These are phyloP conservation scores for Cinnamomum chago DNA, from an alignment of 164 flowering plant species.

Conservation along the genomic window DNA sequence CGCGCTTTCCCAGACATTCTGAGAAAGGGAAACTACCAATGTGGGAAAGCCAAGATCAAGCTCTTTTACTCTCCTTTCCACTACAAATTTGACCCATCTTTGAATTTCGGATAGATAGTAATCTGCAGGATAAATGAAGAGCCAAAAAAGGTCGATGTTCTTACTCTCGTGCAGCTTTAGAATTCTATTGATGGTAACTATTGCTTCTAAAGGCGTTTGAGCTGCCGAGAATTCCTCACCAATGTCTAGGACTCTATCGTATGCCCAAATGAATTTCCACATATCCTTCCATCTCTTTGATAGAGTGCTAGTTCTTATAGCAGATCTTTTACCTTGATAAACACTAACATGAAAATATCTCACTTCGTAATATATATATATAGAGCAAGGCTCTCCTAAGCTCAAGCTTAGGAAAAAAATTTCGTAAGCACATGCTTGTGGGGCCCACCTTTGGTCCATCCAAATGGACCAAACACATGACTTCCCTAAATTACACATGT, in stretches of 20 bases:
- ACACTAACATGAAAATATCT: too few relatives aligned
- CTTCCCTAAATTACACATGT: too few relatives aligned
- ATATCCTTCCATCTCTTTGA: conserved; percentile 11
- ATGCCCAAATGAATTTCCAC: background rate
- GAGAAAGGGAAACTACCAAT: background rate
- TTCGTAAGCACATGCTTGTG: too few relatives aligned
- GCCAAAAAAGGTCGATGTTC: conserved; percentile 1
- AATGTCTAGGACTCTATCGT: conserved; percentile 2
- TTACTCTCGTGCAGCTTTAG: conserved; percentile 1
- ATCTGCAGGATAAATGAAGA: conserved; percentile 4
- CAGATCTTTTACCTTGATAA: background rate
- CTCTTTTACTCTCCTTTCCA: conserved; percentile 1
- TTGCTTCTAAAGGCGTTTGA: conserved; percentile 4
- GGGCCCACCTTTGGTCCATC: too few relatives aligned
- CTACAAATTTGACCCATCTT: conserved; percentile 11
- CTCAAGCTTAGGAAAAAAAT: accelerated
- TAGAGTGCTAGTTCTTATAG: conserved; percentile 6
- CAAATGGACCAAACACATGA: too few relatives aligned
- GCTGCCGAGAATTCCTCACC: conserved; percentile 4
- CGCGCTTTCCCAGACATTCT: background rate
- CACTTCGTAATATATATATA: too few relatives aligned
- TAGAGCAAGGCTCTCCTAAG: too few relatives aligned
- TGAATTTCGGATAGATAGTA: background rate
- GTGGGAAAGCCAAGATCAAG: conserved; percentile 9
- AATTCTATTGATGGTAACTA: conserved; percentile 1